Conservation (phyloP, 2,329 filamentous ascomycete genomes). For the Phaeosphaeria sp. region DNA sequence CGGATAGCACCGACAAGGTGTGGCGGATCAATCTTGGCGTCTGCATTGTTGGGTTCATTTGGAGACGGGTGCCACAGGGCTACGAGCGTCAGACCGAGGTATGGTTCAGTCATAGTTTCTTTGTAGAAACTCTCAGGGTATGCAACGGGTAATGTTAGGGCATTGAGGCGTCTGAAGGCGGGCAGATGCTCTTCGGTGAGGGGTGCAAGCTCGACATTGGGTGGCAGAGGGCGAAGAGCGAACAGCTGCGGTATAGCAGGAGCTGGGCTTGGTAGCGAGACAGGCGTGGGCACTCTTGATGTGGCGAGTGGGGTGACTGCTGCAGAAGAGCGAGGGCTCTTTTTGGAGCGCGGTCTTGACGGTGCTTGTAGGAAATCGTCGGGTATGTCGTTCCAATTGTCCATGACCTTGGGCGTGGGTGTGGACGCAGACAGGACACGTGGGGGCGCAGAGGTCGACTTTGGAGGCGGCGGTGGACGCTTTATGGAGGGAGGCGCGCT, state of each 20-base stretch:
- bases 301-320: constrained; percentile 21
- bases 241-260: constrained; percentile 25
- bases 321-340: constrained; percentile 31
- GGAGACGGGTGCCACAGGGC: constrained; percentile 60
- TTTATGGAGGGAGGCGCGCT: constrained; percentile 9
- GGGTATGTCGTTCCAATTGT: constrained; percentile 39
- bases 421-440: constrained; percentile 24
- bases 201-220: constrained; percentile 61
- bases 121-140: constrained; percentile 69
- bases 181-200: constrained; percentile 62
- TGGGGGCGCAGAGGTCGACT: constrained; percentile 23
- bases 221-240: constrained; percentile 46
- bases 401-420: constrained; percentile 21
- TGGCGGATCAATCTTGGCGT: constrained; percentile 28
- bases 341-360: constrained; percentile 30
- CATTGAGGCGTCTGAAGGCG: constrained; percentile 64
- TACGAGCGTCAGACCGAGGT: constrained; percentile 64
- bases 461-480: constrained; percentile 27
- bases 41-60: not conserved
- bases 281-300: constrained; percentile 24
- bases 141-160: constrained; percentile 65
- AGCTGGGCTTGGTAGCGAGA: constrained; percentile 11
- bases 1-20: constrained; percentile 56
- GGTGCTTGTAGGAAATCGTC: constrained; percentile 34
- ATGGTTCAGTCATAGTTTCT: constrained; percentile 63